A percentile compares a stretch with the other conserved stretches of the same genome.
phyloP scores from a whole-genome alignment of 1,139 yeast genomes.

The Kodamaea plutei region DNA sequence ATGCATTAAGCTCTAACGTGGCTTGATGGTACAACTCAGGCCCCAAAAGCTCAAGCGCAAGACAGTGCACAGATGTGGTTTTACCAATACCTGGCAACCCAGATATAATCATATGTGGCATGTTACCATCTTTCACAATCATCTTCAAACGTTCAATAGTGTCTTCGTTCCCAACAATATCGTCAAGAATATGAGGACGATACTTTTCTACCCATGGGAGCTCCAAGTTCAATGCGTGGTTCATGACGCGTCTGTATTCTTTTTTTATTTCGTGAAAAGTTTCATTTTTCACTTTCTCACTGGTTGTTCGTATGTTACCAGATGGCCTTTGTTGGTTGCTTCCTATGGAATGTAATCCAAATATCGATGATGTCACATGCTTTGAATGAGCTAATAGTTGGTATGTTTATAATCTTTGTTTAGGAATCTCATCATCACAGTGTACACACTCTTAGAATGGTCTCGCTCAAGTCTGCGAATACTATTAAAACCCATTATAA shows the following conservation, averaged over 20 bases:
- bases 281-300: slow-evolving; percentile 2
- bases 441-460: too few species aligned
- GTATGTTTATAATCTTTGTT: too few species aligned
- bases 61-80: slow-evolving; percentile 88
- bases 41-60: slow-evolving; percentile 82
- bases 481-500: too few species aligned
- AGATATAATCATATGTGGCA: slow-evolving; percentile 93
- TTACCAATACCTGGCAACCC: slow-evolving; percentile 98
- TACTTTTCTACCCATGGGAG: slow-evolving; percentile 89
- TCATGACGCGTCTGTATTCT: slow-evolving; percentile 13
- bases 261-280: background rate
- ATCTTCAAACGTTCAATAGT: slow-evolving; percentile 80
- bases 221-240: slow-evolving; percentile 28
- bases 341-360: too few species aligned
- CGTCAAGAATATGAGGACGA: slow-evolving; percentile 73
- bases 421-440: too few species aligned
- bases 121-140: slow-evolving; percentile 88
- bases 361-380: too few species aligned
- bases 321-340: background rate
- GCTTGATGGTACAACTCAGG: slow-evolving; percentile 67
- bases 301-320: background rate
- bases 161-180: slow-evolving; percentile 90
- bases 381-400: too few species aligned
- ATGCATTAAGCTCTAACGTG: slow-evolving; percentile 70
- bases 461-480: too few species aligned